phyloP scores from a whole-genome alignment of 257 asterid species.

The Petrea volubilis region DNA sequence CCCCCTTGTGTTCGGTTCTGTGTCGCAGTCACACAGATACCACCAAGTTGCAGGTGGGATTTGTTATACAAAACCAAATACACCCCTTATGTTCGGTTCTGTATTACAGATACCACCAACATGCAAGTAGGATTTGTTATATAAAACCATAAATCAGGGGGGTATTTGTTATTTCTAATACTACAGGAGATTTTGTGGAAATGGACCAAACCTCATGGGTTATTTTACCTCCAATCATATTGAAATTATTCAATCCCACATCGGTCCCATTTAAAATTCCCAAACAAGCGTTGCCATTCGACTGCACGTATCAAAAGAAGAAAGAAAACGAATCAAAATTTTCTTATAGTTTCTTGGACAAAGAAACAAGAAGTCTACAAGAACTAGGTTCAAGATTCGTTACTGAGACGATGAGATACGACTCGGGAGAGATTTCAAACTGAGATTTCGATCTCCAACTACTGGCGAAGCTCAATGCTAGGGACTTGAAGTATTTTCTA shows the following conservation, averaged over 20 bases:
- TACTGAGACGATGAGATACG: constrained; percentile 88
- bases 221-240: constrained; percentile 86
- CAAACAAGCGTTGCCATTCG: constrained; percentile 83
- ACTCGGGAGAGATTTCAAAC: constrained; percentile 82
- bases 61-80: too few relatives aligned
- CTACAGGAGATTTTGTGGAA: too few relatives aligned
- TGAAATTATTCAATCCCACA: constrained; percentile 68
- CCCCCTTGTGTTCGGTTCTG: too few relatives aligned
- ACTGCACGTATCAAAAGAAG: constrained; percentile 39
- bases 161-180: too few relatives aligned
- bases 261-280: constrained; percentile 94
- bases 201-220: too few relatives aligned
- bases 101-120: too few relatives aligned
- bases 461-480: constrained; percentile 62
- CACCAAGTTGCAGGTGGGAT: too few relatives aligned
- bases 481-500: constrained; percentile 77
- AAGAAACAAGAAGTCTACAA: background rate
- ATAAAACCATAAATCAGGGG: too few relatives aligned
- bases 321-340: background rate
- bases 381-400: constrained; percentile 24
- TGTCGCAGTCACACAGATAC: too few relatives aligned
- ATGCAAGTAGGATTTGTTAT: too few relatives aligned
- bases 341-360: background rate
- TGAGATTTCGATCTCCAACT: constrained; percentile 75
- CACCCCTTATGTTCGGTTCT: too few relatives aligned